Base-by-base conservation (phyloP, 345 rosid species). In the Kernera saxatilis region DNA sequence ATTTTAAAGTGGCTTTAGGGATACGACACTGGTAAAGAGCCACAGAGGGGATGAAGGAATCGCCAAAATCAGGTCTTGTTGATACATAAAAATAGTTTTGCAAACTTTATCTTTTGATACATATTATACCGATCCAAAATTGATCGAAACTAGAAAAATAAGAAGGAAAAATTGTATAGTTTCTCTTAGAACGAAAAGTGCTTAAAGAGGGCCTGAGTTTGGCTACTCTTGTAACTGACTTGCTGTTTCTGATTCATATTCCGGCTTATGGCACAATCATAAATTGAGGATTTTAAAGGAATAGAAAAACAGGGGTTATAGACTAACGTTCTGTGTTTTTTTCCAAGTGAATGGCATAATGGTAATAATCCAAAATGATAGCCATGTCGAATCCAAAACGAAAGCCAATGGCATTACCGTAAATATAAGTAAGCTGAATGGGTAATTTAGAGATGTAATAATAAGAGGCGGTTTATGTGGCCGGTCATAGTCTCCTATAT, bases 1-100 rank as follows among this genome's bases (percentile, higher is more conserved):
- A 81, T 84, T 22, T 80, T 88, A 7, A 63, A 80, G 61, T 75
- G 60, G 75, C 61, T 78, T 8, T 69, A 68, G 30, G 64, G 58
- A 73, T 70, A 45, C 30, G 75, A 59, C 62, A 43, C 46, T 11
- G 57, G 67, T 64, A 49, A 74, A 57, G 68, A 18, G 45, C 51
- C 65, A 49, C 70, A 72, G 22, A 66, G 76, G 55, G 45, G 52
- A 32, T 73, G 51, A 68, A 69, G 57, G 40, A 35, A 25, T 41
- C 63, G 40, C 29, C 14, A 18, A 22, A 57, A 18, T 1, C 57
- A 64, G 51, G 57, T 64, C 36, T 26, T 65, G 57, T 55, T 55
- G 19, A 22, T 71, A 60, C 18, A 54, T 35, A 63, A 35, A 18
- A 13, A 29, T 67, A 50, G 35, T 3, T 57, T 17, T 48, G 45